Conservation (phyloP, 257 asterid genomes). For the Ehretia macrophylla region DNA sequence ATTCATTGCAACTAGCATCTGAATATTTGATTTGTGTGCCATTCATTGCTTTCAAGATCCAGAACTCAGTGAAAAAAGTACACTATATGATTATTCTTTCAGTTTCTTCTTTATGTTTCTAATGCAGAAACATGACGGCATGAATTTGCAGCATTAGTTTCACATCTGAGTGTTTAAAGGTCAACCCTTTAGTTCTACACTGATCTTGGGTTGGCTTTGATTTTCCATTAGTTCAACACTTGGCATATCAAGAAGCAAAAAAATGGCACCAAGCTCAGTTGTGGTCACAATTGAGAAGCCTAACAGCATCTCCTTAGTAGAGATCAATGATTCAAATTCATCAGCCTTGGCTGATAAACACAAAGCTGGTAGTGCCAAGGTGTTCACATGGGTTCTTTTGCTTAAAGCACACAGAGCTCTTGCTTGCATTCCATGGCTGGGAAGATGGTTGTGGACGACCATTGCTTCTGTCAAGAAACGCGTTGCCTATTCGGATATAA, state of each 20-base stretch:
- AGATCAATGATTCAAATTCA: conserved; percentile 32
- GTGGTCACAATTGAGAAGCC: conserved; percentile 70
- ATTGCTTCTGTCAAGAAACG: conserved; percentile 58
- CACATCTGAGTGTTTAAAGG: neutral
- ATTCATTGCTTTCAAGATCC: conserved; percentile 8
- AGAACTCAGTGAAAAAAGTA: neutral
- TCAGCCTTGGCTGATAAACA: conserved; percentile 55
- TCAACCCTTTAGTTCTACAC: conserved; percentile 17
- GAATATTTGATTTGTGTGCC: conserved; percentile 33
- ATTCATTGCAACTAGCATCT: conserved; percentile 9
- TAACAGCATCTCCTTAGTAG: conserved; percentile 44
- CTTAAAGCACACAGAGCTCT: conserved; percentile 59
- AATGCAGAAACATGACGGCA: neutral
- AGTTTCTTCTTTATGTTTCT: neutral
- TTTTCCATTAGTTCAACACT: conserved; percentile 1
- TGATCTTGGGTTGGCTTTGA: conserved; percentile 21
- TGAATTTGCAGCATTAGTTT: neutral
- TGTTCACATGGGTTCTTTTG: conserved; percentile 58
- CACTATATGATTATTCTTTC: neutral
- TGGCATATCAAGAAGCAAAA: neutral
- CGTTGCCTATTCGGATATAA: conserved; percentile 60
- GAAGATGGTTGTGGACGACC: conserved; percentile 25
- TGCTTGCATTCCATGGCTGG: conserved; percentile 61
- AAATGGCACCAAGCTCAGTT: conserved; percentile 78
- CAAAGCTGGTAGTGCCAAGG: conserved; percentile 54